Percentiles rank a stretch among this genome's conserved stretches.
phyloP scores from a whole-genome alignment of 352 stramenopile species.

The Chrysophaeum taylorii region DNA sequence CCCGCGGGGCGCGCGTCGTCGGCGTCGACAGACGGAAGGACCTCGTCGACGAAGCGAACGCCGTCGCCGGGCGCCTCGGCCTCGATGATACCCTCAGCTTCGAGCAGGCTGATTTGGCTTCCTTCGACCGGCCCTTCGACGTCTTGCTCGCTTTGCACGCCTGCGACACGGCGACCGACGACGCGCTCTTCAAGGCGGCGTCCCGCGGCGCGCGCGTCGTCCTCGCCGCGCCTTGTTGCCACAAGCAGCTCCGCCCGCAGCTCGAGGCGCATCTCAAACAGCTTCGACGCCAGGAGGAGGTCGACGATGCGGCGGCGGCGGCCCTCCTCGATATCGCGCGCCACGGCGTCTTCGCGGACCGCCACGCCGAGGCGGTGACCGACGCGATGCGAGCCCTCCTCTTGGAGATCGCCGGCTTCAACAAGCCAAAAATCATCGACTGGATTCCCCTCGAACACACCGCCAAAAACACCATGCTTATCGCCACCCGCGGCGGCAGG shows the following conservation, averaged over 20 bases:
- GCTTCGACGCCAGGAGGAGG: no score
- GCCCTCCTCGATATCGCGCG: conserved; percentile 40
- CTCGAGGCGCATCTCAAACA: conserved; percentile 39
- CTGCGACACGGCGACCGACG: conserved; percentile 59
- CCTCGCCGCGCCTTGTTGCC: conserved; percentile 53
- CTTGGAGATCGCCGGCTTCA: conserved; percentile 43
- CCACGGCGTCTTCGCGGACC: conserved; percentile 50
- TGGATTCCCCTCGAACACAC: conserved; percentile 58
- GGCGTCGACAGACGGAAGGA: conserved; percentile 51
- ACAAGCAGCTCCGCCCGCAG: conserved; percentile 52
- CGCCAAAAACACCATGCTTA: conserved; percentile 60
- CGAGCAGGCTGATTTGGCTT: no score
- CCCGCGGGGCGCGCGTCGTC: conserved; percentile 11
- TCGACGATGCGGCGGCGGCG: conserved; percentile 28
- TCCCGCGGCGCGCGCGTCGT: conserved; percentile 38
- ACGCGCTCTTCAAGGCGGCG: conserved; percentile 48
- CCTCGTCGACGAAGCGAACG: conserved; percentile 47
- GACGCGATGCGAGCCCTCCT: conserved; percentile 48
- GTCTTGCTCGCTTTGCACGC: conserved; percentile 61
- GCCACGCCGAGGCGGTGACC: conserved; percentile 48
- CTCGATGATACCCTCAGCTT: conserved; percentile 41
- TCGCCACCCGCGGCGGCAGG: conserved; percentile 32
- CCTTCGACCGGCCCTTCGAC: conserved; percentile 29
- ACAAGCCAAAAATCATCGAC: conserved; percentile 56
- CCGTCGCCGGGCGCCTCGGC: conserved; percentile 38